Conservation (phyloP, 305 asterid genomes). For the Fraxinus velutina region DNA sequence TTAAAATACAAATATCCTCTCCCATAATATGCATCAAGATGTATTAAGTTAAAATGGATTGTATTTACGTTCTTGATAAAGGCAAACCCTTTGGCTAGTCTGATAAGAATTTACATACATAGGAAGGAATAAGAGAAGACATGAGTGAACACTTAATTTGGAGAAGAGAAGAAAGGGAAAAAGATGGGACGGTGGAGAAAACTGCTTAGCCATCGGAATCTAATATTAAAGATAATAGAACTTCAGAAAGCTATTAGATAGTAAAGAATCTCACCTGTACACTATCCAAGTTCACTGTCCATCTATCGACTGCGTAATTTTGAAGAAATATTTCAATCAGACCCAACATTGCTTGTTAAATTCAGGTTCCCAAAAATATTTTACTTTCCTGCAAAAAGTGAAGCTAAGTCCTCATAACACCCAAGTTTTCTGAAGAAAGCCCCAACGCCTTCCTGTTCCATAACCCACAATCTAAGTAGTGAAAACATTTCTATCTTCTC, state of each 20-base stretch:
- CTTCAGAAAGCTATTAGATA: not conserved
- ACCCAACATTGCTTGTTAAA: not conserved
- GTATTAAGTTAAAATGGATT: not conserved
- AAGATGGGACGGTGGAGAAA: not conserved
- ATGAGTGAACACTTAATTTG: not conserved
- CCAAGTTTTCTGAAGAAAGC: not conserved
- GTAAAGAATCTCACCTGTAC: conserved; percentile 6
- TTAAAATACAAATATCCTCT: not conserved
- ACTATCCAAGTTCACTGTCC: not conserved
- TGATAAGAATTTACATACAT: not conserved
- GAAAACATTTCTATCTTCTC: not conserved
- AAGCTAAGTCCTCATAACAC: not conserved
- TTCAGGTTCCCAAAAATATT: not conserved
- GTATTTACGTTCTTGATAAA: not conserved
- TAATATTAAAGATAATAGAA: not conserved
- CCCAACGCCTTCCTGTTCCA: not conserved
- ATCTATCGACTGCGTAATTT: not conserved
- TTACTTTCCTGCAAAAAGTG: not conserved
- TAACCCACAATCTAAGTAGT: not conserved
- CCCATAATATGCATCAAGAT: not conserved
- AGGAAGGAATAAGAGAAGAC: not conserved
- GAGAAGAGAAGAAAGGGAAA: not conserved
- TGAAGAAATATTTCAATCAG: not conserved
- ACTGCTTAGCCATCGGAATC: not conserved
- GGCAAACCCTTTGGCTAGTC: not conserved